phyloP scores from a whole-genome alignment of 73 alveolate species.

The Effrenium voratum region DNA sequence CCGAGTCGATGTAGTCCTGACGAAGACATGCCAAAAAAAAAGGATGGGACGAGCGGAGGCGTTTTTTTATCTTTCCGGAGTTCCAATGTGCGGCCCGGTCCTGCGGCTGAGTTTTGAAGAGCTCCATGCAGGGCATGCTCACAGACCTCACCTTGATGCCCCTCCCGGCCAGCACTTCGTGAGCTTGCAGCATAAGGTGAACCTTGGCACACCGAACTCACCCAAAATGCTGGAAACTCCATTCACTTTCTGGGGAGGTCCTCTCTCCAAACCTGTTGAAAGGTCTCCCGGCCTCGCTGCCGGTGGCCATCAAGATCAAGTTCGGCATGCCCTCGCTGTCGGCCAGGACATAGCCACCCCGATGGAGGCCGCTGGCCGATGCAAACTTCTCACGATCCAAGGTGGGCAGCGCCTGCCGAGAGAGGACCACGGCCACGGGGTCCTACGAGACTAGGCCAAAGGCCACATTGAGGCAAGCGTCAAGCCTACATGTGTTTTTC shows the following conservation, averaged over 20 bases:
- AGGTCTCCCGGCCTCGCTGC: not conserved
- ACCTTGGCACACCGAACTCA: not conserved
- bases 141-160: conserved; percentile 24
- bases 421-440: conserved; percentile 51
- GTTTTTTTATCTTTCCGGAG: not conserved
- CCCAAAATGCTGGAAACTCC: not conserved
- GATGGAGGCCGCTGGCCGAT: conserved; percentile 53
- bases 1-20: conserved; percentile 41
- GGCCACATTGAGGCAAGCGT: not conserved
- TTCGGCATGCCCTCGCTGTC: not conserved
- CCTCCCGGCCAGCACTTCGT: not conserved
- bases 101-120: conserved; percentile 34
- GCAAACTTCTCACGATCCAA: conserved; percentile 11
- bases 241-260: not conserved
- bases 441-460: not conserved
- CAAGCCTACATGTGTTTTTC: not conserved
- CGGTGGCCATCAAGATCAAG: conserved; percentile 48
- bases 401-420: conserved; percentile 50
- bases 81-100: not conserved
- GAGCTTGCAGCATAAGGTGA: conserved; percentile 11
- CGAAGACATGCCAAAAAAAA: not conserved
- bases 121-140: conserved; percentile 53
- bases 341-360: conserved; percentile 19
- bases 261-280: not conserved
- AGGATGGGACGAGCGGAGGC: not conserved